A percentile compares a stretch with the other conserved stretches of the same genome.
phyloP scores from a whole-genome alignment of 2,329 filamentous ascomycete species.

The Fusarium goolgardi region DNA sequence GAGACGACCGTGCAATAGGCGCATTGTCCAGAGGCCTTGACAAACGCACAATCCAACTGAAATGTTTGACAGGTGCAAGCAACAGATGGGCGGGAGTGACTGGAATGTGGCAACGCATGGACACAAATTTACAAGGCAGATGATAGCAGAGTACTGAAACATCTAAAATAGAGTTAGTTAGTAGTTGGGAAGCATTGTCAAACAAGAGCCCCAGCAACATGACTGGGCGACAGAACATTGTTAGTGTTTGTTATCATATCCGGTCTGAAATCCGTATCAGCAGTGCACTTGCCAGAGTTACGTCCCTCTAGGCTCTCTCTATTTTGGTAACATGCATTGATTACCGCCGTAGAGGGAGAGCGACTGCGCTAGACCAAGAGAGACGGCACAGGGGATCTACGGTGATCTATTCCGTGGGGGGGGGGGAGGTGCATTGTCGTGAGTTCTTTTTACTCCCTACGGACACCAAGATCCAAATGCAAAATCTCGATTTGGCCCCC shows the following conservation, averaged over 20 bases:
- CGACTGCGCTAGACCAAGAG: slow-evolving; percentile 14
- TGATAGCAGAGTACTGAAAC: slow-evolving; percentile 1
- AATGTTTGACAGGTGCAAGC: background rate
- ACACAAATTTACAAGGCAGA: slow-evolving; percentile 5
- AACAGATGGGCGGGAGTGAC: background rate
- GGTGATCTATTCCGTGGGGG: slow-evolving; percentile 38
- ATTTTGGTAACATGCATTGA: background rate
- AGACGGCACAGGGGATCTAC: slow-evolving; percentile 40
- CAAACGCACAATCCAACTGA: slow-evolving; percentile 2
- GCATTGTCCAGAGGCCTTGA: background rate
- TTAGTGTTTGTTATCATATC: background rate
- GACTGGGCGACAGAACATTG: background rate
- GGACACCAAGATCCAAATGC: slow-evolving; percentile 38
- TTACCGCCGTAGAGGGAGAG: background rate
- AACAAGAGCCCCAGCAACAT: background rate
- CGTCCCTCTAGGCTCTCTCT: background rate
- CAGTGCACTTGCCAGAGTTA: background rate
- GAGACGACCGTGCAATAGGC: background rate
- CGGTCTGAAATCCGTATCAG: background rate
- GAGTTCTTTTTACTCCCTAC: slow-evolving; percentile 2
- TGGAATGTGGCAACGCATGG: slow-evolving; percentile 5
- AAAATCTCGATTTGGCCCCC: slow-evolving; percentile 45
- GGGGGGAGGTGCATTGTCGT: slow-evolving; percentile 28
- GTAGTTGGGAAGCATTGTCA: background rate
- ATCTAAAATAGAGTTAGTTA: slow-evolving; percentile 1